These are phyloP conservation scores for Diaporthe helianthi DNA, from an alignment of 2,329 filamentous ascomycete genomes.

Conservation along the genomic window DNA sequence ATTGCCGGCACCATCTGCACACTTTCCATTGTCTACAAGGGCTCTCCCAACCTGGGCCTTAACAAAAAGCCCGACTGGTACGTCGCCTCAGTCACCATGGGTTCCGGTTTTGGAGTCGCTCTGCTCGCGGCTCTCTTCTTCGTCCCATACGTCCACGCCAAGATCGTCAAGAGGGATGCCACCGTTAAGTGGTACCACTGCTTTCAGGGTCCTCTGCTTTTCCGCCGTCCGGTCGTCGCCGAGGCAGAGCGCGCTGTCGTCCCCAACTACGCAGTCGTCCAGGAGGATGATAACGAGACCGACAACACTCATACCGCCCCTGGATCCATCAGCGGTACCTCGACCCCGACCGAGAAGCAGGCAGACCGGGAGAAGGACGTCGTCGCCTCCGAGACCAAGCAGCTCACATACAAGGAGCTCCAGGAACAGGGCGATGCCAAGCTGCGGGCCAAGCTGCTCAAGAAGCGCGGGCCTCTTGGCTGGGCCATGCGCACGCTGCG, in stretches of 20 bases:
- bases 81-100: slow-evolving; percentile 71
- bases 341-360: slow-evolving; percentile 39
- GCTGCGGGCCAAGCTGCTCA: slow-evolving; percentile 68
- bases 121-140: slow-evolving; percentile 73
- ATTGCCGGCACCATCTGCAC: slow-evolving; percentile 77
- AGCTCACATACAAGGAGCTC: slow-evolving; percentile 68
- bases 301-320: slow-evolving; percentile 37
- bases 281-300: slow-evolving; percentile 62
- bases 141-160: slow-evolving; percentile 72
- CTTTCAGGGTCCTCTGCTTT: slow-evolving; percentile 68
- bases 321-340: slow-evolving; percentile 31
- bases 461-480: slow-evolving; percentile 72
- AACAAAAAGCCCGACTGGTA: slow-evolving; percentile 72
- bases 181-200: slow-evolving; percentile 69
- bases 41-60: slow-evolving; percentile 71
- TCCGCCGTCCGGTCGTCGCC: slow-evolving; percentile 62
- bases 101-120: slow-evolving; percentile 65
- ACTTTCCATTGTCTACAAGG: slow-evolving; percentile 82
- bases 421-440: slow-evolving; percentile 61
- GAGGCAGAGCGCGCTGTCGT: slow-evolving; percentile 65
- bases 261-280: slow-evolving; percentile 80
- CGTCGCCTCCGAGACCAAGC: slow-evolving; percentile 54
- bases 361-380: slow-evolving; percentile 52
- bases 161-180: slow-evolving; percentile 73
- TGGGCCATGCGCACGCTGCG: slow-evolving; percentile 83